These are phyloP conservation scores for Colletotrichum tropicale DNA, from an alignment of 2,329 filamentous ascomycete species.

Conservation along the genomic window DNA sequence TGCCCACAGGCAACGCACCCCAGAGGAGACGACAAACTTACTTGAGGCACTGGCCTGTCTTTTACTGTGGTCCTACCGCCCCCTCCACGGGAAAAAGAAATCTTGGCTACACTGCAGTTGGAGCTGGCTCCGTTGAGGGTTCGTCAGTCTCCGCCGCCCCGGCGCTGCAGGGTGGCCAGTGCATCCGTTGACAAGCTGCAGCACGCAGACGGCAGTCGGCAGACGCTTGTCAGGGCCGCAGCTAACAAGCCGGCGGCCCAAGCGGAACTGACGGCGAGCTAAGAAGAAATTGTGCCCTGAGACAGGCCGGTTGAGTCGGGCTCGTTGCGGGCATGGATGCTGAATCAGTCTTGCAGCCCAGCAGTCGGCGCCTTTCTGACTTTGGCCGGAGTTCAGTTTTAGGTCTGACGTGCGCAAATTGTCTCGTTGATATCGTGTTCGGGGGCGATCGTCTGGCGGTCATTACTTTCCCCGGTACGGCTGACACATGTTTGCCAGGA, in stretches of 20 bases:
- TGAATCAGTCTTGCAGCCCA: neutral
- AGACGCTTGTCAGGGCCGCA: neutral
- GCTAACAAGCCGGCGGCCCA: neutral
- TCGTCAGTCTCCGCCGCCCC: neutral
- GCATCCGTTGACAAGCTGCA: neutral
- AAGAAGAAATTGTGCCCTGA: neutral
- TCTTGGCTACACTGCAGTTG: neutral
- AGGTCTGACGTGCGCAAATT: neutral
- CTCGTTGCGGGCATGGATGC: neutral
- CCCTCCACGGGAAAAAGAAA: neutral
- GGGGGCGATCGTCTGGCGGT: neutral
- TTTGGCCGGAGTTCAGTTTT: neutral
- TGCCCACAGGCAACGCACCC: neutral
- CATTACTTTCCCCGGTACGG: neutral
- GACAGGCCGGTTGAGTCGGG: neutral
- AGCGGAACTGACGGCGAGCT: neutral
- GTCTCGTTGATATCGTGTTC: neutral
- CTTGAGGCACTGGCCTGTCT: neutral
- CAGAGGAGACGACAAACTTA: neutral
- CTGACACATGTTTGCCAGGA: neutral
- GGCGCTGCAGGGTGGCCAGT: neutral
- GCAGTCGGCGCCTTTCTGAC: neutral
- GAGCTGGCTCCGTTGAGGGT: neutral
- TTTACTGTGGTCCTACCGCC: neutral
- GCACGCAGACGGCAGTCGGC: neutral